These are phyloP conservation scores for Fonsecaea monophora DNA, from an alignment of 2,329 filamentous ascomycete genomes.

Conservation along the genomic window DNA sequence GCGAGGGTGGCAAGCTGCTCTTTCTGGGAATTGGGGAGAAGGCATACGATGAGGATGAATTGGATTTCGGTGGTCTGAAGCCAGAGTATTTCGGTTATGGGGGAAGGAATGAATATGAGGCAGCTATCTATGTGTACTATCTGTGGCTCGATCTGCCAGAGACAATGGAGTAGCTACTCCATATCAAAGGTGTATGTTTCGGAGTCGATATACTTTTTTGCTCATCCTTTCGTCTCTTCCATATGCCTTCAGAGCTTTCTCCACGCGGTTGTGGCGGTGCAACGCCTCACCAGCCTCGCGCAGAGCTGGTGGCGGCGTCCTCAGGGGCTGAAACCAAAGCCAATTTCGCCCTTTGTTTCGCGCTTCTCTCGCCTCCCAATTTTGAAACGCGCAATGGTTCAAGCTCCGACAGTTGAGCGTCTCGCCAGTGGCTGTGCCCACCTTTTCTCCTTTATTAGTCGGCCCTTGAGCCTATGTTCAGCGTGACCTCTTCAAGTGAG, in stretches of 20 bases:
- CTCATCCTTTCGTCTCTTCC: constrained; percentile 18
- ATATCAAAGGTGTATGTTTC: neutral
- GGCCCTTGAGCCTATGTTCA: neutral
- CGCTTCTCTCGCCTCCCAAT: neutral
- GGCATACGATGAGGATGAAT: neutral
- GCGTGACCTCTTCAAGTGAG: neutral
- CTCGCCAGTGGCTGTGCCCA: constrained; percentile 3
- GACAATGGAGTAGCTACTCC: neutral
- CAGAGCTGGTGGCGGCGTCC: neutral
- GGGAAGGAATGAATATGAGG: neutral
- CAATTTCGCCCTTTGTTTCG: constrained; percentile 1
- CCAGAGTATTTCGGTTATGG: neutral
- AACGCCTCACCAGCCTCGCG: neutral
- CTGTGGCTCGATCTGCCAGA: neutral
- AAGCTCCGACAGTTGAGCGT: constrained; percentile 12
- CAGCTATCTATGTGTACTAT: neutral
- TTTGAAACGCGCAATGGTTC: neutral
- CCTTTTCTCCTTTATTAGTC: neutral
- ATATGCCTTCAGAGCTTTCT: neutral
- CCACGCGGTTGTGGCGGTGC: neutral
- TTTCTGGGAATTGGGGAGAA: neutral
- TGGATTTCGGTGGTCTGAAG: neutral
- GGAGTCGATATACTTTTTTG: neutral
- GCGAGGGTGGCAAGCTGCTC: neutral
- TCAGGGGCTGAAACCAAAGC: neutral